These are phyloP conservation scores for Corymbia citriodora DNA, from an alignment of 441 rosid genomes.

Conservation along the genomic window DNA sequence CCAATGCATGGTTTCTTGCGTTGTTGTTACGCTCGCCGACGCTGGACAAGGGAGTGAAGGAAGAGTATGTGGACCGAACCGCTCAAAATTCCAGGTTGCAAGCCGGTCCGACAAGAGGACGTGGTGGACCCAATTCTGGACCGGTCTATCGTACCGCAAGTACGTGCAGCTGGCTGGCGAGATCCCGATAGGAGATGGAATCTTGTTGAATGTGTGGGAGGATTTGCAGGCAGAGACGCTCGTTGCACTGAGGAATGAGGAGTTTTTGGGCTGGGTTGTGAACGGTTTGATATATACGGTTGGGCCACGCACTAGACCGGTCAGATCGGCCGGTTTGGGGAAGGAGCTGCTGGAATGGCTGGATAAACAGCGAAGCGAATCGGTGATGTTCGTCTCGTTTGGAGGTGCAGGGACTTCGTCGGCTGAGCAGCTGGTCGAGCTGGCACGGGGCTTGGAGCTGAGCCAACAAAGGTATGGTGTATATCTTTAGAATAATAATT, in stretches of 20 bases:
- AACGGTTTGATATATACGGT: background rate
- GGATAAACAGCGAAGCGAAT: too few species aligned
- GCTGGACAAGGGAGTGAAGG: conserved; percentile 26
- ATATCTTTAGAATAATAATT: background rate
- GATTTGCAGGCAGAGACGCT: conserved; percentile 22
- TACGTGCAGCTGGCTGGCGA: conserved; percentile 11
- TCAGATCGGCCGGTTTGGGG: too few species aligned
- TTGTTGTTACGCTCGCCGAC: conserved; percentile 31
- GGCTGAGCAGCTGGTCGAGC: too few species aligned
- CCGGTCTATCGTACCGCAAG: conserved; percentile 27
- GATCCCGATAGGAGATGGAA: conserved; percentile 21
- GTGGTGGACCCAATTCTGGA: conserved; percentile 22
- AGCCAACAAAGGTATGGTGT: background rate
- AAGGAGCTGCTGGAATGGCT: too few species aligned
- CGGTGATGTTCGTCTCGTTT: too few species aligned
- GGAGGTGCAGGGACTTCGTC: too few species aligned
- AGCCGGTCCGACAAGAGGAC: conserved; percentile 26
- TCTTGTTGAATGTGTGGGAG: conserved; percentile 34
- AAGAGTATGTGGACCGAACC: conserved; percentile 30
- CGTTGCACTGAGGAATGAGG: background rate
- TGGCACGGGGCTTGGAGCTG: too few species aligned
- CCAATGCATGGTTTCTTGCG: conserved; percentile 48
- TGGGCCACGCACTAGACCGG: background rate
- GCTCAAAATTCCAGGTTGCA: conserved; percentile 52
- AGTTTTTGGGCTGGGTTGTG: background rate